Percentiles rank a stretch among this genome's conserved stretches.
Conservation (phyloP, 768 basidiomycete genomes). For the Boletus insuetus region DNA sequence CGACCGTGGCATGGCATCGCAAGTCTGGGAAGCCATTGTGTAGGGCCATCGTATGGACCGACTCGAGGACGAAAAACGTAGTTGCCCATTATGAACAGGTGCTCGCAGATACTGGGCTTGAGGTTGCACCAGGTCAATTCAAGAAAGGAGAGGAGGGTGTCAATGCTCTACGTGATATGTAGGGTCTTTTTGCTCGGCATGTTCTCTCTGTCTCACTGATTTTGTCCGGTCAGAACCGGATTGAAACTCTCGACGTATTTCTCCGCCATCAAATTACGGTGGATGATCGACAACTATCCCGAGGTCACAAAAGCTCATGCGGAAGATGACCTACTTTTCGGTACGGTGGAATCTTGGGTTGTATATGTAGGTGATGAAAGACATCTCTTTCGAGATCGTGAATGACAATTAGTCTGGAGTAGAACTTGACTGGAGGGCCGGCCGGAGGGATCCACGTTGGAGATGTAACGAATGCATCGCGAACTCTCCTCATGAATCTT, state of each 20-base stretch:
- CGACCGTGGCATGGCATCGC: constrained; percentile 90
- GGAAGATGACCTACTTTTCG: constrained; percentile 79
- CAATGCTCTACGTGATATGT: constrained; percentile 66
- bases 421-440: constrained; percentile 85
- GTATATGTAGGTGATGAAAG: constrained; percentile 59
- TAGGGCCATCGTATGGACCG: constrained; percentile 93
- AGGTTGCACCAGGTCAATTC: constrained; percentile 61
- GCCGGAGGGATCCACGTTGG: constrained; percentile 73
- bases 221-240: constrained; percentile 60
- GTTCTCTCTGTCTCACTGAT: background rate
- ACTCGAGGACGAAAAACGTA: constrained; percentile 84
- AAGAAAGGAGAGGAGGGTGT: constrained; percentile 70
- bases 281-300: constrained; percentile 90
- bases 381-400: constrained; percentile 10
- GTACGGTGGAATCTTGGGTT: constrained; percentile 97
- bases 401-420: constrained; percentile 5
- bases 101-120: constrained; percentile 70
- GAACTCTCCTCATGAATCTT: constrained; percentile 89
- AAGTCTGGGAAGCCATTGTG: constrained; percentile 86
- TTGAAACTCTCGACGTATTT: constrained; percentile 98
- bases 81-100: constrained; percentile 80
- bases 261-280: constrained; percentile 92
- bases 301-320: constrained; percentile 78
- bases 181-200: constrained; percentile 26
- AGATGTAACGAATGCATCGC: constrained; percentile 95